Conservation (phyloP, 2,329 filamentous ascomycete genomes). For the Neofusicoccum cordaticola region DNA sequence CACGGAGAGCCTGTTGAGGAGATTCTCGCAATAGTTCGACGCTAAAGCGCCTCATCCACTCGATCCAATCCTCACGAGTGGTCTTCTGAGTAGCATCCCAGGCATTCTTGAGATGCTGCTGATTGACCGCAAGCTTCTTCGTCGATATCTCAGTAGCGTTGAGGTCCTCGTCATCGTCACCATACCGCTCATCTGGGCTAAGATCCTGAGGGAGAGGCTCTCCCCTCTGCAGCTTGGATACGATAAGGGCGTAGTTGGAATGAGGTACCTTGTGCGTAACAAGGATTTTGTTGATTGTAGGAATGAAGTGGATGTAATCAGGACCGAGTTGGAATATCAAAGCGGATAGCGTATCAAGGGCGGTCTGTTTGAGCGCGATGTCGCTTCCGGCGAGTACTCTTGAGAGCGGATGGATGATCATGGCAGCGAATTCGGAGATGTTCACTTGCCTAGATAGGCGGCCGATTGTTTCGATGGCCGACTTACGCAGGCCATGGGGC, state of each 20-base stretch:
- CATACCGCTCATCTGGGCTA: slow-evolving; percentile 79
- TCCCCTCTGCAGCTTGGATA: slow-evolving; percentile 89
- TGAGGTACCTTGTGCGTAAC: slow-evolving; percentile 78
- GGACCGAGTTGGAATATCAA: slow-evolving; percentile 94
- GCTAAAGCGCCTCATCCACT: slow-evolving; percentile 96
- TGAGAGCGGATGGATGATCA: slow-evolving; percentile 91
- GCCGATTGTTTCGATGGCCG: slow-evolving; percentile 90
- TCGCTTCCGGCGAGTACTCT: slow-evolving; percentile 76
- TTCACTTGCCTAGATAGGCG: slow-evolving; percentile 96
- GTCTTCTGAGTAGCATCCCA: slow-evolving; percentile 98
- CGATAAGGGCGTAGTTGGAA: slow-evolving; percentile 85
- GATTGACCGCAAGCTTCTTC: slow-evolving; percentile 96
- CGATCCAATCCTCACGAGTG: slow-evolving; percentile 97
- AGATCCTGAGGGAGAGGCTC: slow-evolving; percentile 94
- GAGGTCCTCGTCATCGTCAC: slow-evolving; percentile 74
- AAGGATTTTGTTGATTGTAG: slow-evolving; percentile 84
- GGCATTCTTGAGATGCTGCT: slow-evolving; percentile 92
- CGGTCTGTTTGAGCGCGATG: slow-evolving; percentile 70
- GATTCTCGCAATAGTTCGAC: slow-evolving; percentile 93
- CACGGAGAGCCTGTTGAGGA: slow-evolving; percentile 89
- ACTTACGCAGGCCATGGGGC: slow-evolving; percentile 74
- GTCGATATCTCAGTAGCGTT: slow-evolving; percentile 79
- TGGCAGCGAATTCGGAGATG: slow-evolving; percentile 91
- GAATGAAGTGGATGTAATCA: slow-evolving; percentile 92
- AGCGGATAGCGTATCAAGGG: slow-evolving; percentile 90